Evolutionary conservation across 2,329 filamentous ascomycete species (phyloP).

Genomic region (Aquanectria penicillioides): DNA sequence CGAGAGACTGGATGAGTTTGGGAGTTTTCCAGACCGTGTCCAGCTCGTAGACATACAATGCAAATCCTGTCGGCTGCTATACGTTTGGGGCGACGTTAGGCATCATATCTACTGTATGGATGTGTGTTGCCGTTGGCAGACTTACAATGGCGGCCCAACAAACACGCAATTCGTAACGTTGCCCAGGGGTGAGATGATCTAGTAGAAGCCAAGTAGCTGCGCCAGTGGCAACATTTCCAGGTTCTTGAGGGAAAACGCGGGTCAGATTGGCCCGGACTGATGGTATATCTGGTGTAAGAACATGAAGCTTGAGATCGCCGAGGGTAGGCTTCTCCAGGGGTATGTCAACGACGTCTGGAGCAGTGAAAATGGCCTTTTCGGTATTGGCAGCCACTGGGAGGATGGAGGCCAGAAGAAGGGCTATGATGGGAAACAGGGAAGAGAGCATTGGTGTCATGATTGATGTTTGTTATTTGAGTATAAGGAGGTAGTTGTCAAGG

Average conservation of each 20-base stretch:
- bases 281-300: slow-evolving; percentile 67
- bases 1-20: slow-evolving; percentile 72
- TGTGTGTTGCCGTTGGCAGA: slow-evolving; percentile 34
- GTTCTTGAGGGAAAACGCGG: slow-evolving; percentile 72
- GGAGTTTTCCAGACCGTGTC: slow-evolving; percentile 69
- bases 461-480: too few species aligned
- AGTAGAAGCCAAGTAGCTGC: slow-evolving; percentile 82
- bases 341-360: slow-evolving; percentile 67
- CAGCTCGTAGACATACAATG: slow-evolving; percentile 72
- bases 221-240: slow-evolving; percentile 59
- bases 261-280: slow-evolving; percentile 71
- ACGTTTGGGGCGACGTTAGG: slow-evolving; percentile 13
- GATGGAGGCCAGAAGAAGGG: slow-evolving; percentile 27
- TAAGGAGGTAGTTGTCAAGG: not conserved
- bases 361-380: slow-evolving; percentile 91
- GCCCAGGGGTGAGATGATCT: slow-evolving; percentile 72
- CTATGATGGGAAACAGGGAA: slow-evolving; percentile 10
- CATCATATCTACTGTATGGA: not conserved
- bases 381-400: slow-evolving; percentile 71
- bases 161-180: slow-evolving; percentile 89
- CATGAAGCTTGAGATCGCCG: slow-evolving; percentile 69
- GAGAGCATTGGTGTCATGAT: slow-evolving; percentile 21
- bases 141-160: slow-evolving; percentile 94
- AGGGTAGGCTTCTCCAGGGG: slow-evolving; percentile 51
- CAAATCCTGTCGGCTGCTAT: slow-evolving; percentile 88